Conservation (phyloP, 495 filamentous ascomycete species). For the Aspergillus olivimuriae region DNA sequence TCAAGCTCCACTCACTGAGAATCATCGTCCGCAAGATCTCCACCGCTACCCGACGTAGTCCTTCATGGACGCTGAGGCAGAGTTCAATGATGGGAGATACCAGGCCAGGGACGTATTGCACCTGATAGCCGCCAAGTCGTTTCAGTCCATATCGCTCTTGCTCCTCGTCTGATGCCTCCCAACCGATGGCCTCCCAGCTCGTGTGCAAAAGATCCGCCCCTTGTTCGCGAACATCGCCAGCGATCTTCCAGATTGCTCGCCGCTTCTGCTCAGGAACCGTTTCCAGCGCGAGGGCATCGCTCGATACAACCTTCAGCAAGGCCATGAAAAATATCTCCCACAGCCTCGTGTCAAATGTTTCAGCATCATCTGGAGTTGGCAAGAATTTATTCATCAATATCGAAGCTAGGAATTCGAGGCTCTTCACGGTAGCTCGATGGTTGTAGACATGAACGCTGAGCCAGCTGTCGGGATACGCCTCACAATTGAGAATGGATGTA, state of each 20-base stretch:
- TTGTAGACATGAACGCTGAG: conserved; percentile 92
- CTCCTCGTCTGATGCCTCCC: conserved; percentile 82
- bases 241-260: conserved; percentile 96
- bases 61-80: conserved; percentile 92
- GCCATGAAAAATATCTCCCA: conserved; percentile 93
- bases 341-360: conserved; percentile 83
- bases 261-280: conserved; percentile 97
- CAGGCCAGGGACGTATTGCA: conserved; percentile 91
- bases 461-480: conserved; percentile 87
- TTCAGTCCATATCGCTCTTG: conserved; percentile 64
- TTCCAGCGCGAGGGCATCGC: conserved; percentile 81
- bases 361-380: conserved; percentile 85
- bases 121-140: conserved; percentile 92
- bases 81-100: conserved; percentile 89
- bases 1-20: conserved; percentile 96
- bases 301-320: conserved; percentile 81
- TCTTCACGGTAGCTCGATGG: conserved; percentile 83
- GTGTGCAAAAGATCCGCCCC: conserved; percentile 77
- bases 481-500: conserved; percentile 80
- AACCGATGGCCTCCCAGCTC: conserved; percentile 95
- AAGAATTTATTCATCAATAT: conserved; percentile 73
- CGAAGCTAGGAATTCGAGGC: conserved; percentile 74
- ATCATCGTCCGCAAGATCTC: conserved; percentile 97
- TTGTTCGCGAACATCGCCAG: conserved; percentile 88
- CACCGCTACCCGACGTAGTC: conserved; percentile 80